Evolutionary conservation across 176 grass and related monocot species (phyloP).

Genomic region (Tillandsia leiboldiana): DNA sequence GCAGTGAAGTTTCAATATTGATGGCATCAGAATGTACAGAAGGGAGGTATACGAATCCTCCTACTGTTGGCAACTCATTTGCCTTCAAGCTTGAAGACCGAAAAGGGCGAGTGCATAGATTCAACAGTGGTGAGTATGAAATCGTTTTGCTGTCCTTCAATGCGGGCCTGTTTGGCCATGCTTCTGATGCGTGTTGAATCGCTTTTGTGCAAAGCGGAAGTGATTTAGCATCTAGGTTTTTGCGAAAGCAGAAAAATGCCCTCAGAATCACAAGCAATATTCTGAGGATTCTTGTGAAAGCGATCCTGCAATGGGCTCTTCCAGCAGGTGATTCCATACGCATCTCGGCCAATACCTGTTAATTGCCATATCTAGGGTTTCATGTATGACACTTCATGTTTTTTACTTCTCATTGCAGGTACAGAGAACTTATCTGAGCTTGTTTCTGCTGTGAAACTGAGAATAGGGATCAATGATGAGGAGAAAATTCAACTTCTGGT

Average conservation of each 20-base stretch:
- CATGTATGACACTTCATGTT: constrained; percentile 11
- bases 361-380: not conserved
- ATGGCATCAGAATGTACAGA: constrained; percentile 68
- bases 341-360: not conserved
- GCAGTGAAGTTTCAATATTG: constrained; percentile 70
- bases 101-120: constrained; percentile 75
- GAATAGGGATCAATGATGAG: constrained; percentile 50
- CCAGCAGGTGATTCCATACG: not conserved
- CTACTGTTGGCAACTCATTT: constrained; percentile 78
- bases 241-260: too few species aligned
- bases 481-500: constrained; percentile 77
- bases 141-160: too few species aligned
- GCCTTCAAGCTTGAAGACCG: constrained; percentile 74
- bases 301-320: too few species aligned
- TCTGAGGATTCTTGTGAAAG: too few species aligned
- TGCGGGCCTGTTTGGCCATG: too few species aligned
- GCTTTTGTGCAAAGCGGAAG: too few species aligned
- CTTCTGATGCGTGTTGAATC: too few species aligned
- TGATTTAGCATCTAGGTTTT: too few species aligned
- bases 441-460: constrained; percentile 44
- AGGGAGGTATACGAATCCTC: constrained; percentile 47
- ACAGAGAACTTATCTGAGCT: constrained; percentile 61
- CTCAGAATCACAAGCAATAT: too few species aligned
- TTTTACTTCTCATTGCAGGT: constrained; percentile 32
- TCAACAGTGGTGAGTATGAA: constrained; percentile 54